Evolutionary conservation across 371 early-diverging fungal genomes (phyloP), one percentile per base, ranked within the genome.

Genomic region (Syncephalis plumigaleata): DNA sequence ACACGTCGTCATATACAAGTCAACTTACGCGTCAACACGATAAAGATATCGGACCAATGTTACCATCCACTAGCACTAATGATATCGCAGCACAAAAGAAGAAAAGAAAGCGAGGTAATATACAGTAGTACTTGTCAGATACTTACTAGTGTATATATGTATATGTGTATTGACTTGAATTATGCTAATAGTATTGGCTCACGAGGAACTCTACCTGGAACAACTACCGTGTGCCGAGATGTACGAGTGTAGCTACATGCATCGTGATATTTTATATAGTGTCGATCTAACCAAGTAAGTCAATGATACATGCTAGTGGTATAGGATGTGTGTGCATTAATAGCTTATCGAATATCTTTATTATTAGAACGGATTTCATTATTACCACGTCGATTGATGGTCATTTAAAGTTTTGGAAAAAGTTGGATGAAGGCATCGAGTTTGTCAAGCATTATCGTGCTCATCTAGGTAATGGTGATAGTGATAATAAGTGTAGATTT

Each of bases 331-430:
- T 45, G 20, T 0, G 26, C 13, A 9, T 45, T 9, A 36, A 27
- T 23, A 8, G n/a, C 31, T 24, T 20, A 21, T 11, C 15, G 64
- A 60, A 39, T 46, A 26, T 20, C 24, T 22, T 23, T 2, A 9
- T 26, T 38, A 1, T n/a, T 39, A 81, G 79, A 39, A 83, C 83
- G 9, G 91, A 91, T 53, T 95, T 92, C 57, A 56, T 97, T 36
- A 71, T 97, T 39, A 97, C 98, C 0, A 78, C 90, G 0, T 92
- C 93, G 0, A 69, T 79, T 2, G 95, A 97, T 63, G 98, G 98
- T 0, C 91, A 91, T 57, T 73, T 97, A 16, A 97, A 97, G 61
- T 95, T 95, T 53, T 97, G 98, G 98, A 93, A 94, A 58, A 93
- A 92, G 68, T 79, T 84, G n/a, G 77, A 71, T 4, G 65, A 67